Evolutionary conservation across 2,329 filamentous ascomycete species (phyloP).

Genomic region (Madurella mycetomatis): DNA sequence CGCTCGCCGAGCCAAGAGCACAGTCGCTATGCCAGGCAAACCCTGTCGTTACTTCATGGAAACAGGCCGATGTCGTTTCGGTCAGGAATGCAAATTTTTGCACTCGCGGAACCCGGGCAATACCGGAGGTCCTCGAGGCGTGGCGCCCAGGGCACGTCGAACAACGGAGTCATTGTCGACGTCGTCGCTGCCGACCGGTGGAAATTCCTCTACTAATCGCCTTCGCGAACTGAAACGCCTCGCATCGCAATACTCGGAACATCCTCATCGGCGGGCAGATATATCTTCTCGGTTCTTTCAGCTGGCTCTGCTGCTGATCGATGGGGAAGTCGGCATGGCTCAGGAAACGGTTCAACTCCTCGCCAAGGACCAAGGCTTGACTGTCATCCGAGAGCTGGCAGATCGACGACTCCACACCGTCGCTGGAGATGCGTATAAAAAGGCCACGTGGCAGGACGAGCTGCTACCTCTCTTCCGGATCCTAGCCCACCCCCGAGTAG

Average conservation of each 20-base stretch:
- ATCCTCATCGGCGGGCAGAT: neutral
- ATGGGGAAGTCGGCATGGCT: slow-evolving; percentile 29
- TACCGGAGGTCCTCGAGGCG: too few species aligned
- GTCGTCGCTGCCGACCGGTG: too few species aligned
- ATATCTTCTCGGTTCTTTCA: slow-evolving; percentile 26
- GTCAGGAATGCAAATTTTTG: too few species aligned
- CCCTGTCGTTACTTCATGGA: too few species aligned
- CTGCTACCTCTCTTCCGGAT: slow-evolving; percentile 34
- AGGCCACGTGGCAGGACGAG: slow-evolving; percentile 9
- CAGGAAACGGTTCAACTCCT: slow-evolving; percentile 26
- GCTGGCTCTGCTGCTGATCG: slow-evolving; percentile 29
- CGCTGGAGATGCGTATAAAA: neutral
- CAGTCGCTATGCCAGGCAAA: too few species aligned
- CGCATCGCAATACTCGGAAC: neutral
- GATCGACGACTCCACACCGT: neutral
- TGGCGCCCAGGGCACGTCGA: too few species aligned
- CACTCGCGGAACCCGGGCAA: too few species aligned
- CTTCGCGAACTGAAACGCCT: neutral
- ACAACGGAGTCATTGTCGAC: too few species aligned
- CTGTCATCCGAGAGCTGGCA: neutral
- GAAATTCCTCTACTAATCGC: neutral
- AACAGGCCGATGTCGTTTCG: too few species aligned
- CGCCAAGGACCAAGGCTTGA: slow-evolving; percentile 14
- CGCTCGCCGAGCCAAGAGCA: too few species aligned
- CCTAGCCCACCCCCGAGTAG: slow-evolving; percentile 33